Percentiles rank a stretch among this genome's conserved stretches.
These are phyloP conservation scores for Tricholoma terreum DNA, from an alignment of 768 basidiomycete species.

Conservation along the genomic window DNA sequence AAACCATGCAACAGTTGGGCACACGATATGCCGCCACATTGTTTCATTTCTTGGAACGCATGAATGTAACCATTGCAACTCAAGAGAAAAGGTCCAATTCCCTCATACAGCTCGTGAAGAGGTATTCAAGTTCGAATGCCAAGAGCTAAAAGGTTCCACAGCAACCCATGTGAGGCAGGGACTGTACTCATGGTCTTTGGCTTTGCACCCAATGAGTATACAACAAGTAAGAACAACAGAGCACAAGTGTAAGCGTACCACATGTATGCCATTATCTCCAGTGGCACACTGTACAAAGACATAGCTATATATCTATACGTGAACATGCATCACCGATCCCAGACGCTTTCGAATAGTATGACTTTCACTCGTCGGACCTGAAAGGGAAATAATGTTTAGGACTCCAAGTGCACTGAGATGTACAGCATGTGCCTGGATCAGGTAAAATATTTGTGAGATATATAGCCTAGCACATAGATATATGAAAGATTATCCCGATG, in stretches of 20 bases:
- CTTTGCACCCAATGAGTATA: constrained; percentile 8
- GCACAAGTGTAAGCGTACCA: constrained; percentile 8
- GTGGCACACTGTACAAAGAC: constrained; percentile 5
- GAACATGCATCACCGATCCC: neutral
- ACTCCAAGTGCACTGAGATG: constrained; percentile 15
- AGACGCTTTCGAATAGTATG: neutral
- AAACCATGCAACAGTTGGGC: neutral
- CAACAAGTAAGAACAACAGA: neutral
- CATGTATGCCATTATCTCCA: constrained; percentile 7
- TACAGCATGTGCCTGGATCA: constrained; percentile 11
- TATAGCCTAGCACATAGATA: constrained; percentile 7
- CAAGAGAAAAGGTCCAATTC: neutral
- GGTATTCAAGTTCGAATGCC: neutral
- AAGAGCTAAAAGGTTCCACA: neutral
- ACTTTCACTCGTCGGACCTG: constrained; percentile 1
- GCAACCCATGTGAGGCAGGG: neutral
- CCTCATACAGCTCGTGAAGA: neutral
- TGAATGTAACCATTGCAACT: neutral
- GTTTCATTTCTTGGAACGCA: neutral
- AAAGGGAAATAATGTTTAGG: constrained; percentile 6
- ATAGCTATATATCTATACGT: neutral
- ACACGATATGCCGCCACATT: neutral
- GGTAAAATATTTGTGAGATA: constrained; percentile 5
- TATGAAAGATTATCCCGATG: constrained; percentile 37
- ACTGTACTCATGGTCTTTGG: neutral